Conservation (phyloP, 306 rosid genomes). For the Cucurbita pepo region DNA sequence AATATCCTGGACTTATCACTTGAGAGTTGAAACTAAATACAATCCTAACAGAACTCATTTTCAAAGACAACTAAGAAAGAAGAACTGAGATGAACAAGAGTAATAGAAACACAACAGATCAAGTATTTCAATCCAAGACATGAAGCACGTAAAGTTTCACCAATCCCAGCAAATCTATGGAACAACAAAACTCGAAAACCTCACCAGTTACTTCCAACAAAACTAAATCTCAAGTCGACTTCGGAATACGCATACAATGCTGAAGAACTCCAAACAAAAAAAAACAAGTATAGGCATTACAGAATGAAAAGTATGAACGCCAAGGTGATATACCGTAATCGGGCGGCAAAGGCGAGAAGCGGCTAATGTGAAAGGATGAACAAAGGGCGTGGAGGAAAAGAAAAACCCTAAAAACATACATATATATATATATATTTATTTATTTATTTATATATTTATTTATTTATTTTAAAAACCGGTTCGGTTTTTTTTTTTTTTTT, state of each 20-base stretch:
- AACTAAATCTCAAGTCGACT: not conserved
- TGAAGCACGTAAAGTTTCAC: not conserved
- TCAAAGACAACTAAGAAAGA: not conserved
- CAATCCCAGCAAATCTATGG: not conserved
- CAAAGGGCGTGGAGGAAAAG: too few relatives aligned
- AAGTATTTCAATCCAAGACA: not conserved
- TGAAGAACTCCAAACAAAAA: not conserved
- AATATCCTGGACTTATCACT: too few relatives aligned
- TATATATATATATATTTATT: too few relatives aligned
- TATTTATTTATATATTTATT: too few relatives aligned
- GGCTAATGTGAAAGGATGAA: too few relatives aligned
- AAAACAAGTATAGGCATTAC: too few relatives aligned
- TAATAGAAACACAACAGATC: not conserved
- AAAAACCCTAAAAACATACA: too few relatives aligned
- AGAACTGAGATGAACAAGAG: not conserved
- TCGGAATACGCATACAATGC: not conserved
- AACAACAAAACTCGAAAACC: not conserved
- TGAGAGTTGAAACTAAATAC: not conserved
- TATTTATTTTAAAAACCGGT: too few relatives aligned
- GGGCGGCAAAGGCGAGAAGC: too few relatives aligned
- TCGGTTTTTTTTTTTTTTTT: too few relatives aligned
- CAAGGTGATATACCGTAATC: too few relatives aligned
- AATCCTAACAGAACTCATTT: not conserved
- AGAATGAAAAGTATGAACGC: too few relatives aligned
- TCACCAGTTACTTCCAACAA: not conserved